phyloP scores from a whole-genome alignment of 2,329 filamentous ascomycete species.

The Lasiodiplodia sp. region DNA sequence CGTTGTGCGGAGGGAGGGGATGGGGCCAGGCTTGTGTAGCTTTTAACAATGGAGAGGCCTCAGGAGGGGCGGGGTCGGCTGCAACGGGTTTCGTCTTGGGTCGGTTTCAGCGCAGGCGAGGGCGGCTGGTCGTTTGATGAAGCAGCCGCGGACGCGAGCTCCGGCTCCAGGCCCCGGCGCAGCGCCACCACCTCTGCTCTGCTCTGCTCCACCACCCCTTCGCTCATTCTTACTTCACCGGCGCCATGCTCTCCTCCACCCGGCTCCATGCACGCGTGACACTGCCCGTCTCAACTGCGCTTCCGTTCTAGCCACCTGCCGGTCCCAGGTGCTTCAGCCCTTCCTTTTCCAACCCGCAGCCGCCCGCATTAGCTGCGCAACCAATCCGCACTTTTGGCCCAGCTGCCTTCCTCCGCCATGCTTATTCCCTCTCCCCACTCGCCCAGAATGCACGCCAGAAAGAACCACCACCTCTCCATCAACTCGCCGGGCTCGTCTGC shows the following conservation, averaged over 20 bases:
- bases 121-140: constrained; percentile 10
- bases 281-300: constrained; percentile 19
- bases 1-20: background rate
- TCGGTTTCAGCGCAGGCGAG: constrained; percentile 20
- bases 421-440: constrained; percentile 27
- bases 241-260: constrained; percentile 3
- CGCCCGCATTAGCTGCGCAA: constrained; percentile 25
- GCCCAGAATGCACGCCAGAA: constrained; percentile 53
- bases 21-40: constrained; percentile 15
- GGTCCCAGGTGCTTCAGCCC: constrained; percentile 14
- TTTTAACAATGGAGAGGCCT: constrained; percentile 25
- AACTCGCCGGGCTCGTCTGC: constrained; percentile 48
- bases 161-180: background rate
- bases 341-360: constrained; percentile 14
- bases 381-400: constrained; percentile 18
- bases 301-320: constrained; percentile 21
- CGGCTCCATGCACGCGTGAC: constrained; percentile 15
- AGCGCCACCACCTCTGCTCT: constrained; percentile 1
- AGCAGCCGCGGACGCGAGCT: constrained; percentile 16
- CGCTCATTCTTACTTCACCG: background rate
- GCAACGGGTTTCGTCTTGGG: constrained; percentile 16
- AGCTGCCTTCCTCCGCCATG: constrained; percentile 32
- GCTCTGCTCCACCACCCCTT: background rate
- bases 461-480: constrained; percentile 56
- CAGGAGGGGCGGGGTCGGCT: constrained; percentile 15